Conservation (phyloP, 2,329 filamentous ascomycete species). For the Colletotrichum tamarilloi region DNA sequence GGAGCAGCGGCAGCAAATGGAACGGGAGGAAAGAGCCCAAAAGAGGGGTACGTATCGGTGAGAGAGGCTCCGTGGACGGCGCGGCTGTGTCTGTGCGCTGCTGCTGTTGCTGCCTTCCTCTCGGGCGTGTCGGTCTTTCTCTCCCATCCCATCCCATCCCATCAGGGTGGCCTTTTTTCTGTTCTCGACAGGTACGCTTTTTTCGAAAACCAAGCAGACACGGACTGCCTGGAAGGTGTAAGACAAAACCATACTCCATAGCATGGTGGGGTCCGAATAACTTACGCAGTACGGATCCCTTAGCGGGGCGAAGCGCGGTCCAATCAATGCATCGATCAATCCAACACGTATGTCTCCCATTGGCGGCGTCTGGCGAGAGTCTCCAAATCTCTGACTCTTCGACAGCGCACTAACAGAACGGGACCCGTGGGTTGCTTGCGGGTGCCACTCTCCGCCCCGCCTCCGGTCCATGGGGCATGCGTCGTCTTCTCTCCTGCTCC, state of each 20-base stretch:
- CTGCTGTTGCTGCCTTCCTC: slow-evolving; percentile 5
- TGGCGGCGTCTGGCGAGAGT: background rate
- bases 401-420: background rate
- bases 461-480: slow-evolving; percentile 20
- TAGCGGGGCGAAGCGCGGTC: background rate
- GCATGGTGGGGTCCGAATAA: background rate
- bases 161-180: background rate
- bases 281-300: too few species aligned
- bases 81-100: slow-evolving; percentile 23
- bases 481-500: slow-evolving; percentile 16
- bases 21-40: background rate
- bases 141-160: background rate
- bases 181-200: background rate
- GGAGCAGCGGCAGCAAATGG: background rate
- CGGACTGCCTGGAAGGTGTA: background rate
- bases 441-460: slow-evolving; percentile 29
- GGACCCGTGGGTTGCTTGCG: background rate
- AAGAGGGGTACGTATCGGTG: slow-evolving; percentile 10
- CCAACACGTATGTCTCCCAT: slow-evolving; percentile 10
- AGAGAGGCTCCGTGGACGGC: slow-evolving; percentile 32
- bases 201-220: background rate
- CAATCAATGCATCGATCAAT: slow-evolving; percentile 16
- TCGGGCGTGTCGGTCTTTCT: slow-evolving; percentile 30
- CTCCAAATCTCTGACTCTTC: slow-evolving; percentile 24
- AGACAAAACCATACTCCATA: background rate